Conservation (phyloP, 106 monocot species). For the Dendrobium catenatum region DNA sequence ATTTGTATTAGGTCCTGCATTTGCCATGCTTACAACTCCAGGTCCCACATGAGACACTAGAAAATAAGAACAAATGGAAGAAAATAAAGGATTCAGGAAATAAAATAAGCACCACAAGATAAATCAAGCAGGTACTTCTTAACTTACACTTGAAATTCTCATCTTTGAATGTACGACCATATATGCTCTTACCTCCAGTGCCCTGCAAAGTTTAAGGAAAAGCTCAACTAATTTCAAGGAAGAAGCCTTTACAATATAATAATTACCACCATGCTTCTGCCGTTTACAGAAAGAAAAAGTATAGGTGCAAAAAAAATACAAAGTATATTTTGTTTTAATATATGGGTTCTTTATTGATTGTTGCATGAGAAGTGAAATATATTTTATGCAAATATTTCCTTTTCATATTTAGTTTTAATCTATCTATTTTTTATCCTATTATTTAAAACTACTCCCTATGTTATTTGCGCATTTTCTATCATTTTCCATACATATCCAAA, state of each 20-base stretch:
- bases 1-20: conserved; percentile 96
- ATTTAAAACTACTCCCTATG: neutral
- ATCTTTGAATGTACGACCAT: conserved; percentile 90
- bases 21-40: conserved; percentile 95
- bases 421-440: neutral
- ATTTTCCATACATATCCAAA: too few relatives aligned
- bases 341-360: too few relatives aligned
- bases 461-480: too few relatives aligned
- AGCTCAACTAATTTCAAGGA: too few relatives aligned
- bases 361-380: too few relatives aligned
- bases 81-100: neutral
- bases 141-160: conserved; percentile 84
- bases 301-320: too few relatives aligned
- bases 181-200: conserved; percentile 94
- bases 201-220: conserved; percentile 36
- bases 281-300: too few relatives aligned
- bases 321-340: too few relatives aligned
- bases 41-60: conserved; percentile 77
- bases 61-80: neutral
- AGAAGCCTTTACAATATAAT: too few relatives aligned
- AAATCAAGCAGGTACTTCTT: neutral
- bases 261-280: too few relatives aligned
- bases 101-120: neutral
- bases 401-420: too few relatives aligned
- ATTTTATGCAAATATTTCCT: too few relatives aligned